Evolutionary conservation across 2,329 filamentous ascomycete genomes (phyloP).

Genomic region (Kalmusia sp.): DNA sequence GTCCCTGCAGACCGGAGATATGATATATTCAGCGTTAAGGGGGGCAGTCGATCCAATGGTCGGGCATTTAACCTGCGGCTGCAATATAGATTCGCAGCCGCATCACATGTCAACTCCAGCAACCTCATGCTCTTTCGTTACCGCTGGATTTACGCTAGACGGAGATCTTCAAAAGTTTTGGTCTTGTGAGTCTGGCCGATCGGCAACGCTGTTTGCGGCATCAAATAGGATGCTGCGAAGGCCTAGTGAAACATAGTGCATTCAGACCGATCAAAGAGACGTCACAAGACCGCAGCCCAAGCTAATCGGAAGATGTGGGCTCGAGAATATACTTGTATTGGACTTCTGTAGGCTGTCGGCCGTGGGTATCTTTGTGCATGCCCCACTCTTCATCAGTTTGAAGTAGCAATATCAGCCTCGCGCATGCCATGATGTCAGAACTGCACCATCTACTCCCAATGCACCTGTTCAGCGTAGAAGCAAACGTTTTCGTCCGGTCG

Average conservation of each 20-base stretch:
- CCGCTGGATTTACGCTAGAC: not conserved
- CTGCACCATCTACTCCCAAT: too few relatives aligned
- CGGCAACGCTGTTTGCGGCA: not conserved
- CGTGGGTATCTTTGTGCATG: too few relatives aligned
- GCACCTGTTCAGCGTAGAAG: too few relatives aligned
- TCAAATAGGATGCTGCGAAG: not conserved
- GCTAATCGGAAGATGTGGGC: not conserved
- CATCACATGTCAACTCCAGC: not conserved
- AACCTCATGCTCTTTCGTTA: not conserved
- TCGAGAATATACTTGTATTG: not conserved
- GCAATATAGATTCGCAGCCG: not conserved
- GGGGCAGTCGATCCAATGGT: slow-evolving; percentile 2
- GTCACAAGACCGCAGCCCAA: not conserved
- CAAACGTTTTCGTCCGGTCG: too few relatives aligned
- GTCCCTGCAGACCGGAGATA: slow-evolving; percentile 12
- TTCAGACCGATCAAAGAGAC: not conserved
- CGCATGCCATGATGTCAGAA: too few relatives aligned
- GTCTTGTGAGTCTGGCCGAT: not conserved
- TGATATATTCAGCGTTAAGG: too few relatives aligned
- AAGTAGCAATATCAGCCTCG: too few relatives aligned
- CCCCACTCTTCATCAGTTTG: too few relatives aligned
- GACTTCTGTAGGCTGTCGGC: not conserved
- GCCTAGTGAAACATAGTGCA: not conserved
- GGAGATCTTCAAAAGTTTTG: not conserved
- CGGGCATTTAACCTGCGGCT: slow-evolving; percentile 11